Percentiles rank a stretch among this genome's conserved stretches.
Evolutionary conservation across 2,329 filamentous ascomycete species (phyloP).

Genomic region (Arthroderma uncinatum): DNA sequence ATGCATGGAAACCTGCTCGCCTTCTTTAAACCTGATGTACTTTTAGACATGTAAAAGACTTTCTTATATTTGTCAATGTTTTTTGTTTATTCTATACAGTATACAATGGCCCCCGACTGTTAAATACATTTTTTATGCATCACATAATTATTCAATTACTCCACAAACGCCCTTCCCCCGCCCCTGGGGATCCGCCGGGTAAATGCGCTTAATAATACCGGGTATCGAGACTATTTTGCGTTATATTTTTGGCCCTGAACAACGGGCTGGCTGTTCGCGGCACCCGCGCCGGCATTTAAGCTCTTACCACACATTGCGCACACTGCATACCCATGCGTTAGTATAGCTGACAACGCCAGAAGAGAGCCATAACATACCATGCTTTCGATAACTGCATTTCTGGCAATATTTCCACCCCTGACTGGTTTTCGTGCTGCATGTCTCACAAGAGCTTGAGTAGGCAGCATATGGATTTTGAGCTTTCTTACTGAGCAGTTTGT

Average conservation of each 20-base stretch:
- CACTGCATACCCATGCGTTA: constrained; percentile 29
- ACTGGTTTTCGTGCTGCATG: constrained; percentile 54
- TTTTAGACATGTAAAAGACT: constrained; percentile 7
- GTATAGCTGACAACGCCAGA: neutral
- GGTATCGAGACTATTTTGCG: constrained; percentile 37
- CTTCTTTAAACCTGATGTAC: constrained; percentile 1
- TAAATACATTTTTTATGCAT: neutral
- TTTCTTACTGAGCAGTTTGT: constrained; percentile 52
- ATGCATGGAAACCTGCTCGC: neutral
- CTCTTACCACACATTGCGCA: constrained; percentile 55
- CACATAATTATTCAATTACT: neutral
- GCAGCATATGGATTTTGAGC: constrained; percentile 57
- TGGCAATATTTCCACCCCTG: constrained; percentile 51
- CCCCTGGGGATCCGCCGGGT: neutral
- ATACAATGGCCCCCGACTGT: neutral
- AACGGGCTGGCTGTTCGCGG: constrained; percentile 39
- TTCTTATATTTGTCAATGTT: neutral
- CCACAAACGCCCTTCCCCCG: neutral
- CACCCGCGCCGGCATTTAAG: constrained; percentile 37
- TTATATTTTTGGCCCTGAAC: constrained; percentile 53
- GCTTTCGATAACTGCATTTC: constrained; percentile 51
- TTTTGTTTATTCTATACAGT: neutral
- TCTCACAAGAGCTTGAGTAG: constrained; percentile 50
- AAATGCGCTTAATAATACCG: neutral
- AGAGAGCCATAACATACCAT: constrained; percentile 36